These are phyloP conservation scores for Dendrocalamus latiflorus DNA, from an alignment of 202 grass and related monocot genomes.

Conservation along the genomic window DNA sequence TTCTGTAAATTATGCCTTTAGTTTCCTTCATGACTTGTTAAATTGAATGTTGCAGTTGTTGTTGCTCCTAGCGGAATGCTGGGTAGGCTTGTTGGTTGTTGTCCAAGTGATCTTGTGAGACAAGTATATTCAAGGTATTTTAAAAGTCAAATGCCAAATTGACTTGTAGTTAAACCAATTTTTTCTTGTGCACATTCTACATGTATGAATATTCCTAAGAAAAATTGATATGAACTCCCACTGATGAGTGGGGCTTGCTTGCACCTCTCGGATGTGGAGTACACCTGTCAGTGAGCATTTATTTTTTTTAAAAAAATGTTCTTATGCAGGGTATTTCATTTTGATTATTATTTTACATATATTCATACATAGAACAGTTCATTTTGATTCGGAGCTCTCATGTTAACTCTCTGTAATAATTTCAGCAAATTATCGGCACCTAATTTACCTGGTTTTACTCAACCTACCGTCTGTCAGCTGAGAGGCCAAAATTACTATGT, in stretches of 20 bases:
- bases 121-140: slow-evolving; percentile 93
- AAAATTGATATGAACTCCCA: not conserved
- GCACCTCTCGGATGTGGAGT: not conserved
- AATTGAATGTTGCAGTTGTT: slow-evolving; percentile 68
- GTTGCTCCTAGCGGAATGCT: slow-evolving; percentile 97
- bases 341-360: slow-evolving; percentile 19
- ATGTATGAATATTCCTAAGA: not conserved
- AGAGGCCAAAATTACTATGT: slow-evolving; percentile 96
- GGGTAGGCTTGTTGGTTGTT: slow-evolving; percentile 92
- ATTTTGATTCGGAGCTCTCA: slow-evolving; percentile 23
- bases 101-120: slow-evolving; percentile 93
- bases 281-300: not conserved
- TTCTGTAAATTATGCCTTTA: slow-evolving; percentile 20
- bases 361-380: slow-evolving; percentile 6
- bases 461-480: slow-evolving; percentile 62
- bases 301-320: slow-evolving; percentile 2
- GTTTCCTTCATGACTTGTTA: slow-evolving; percentile 28
- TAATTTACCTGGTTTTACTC: slow-evolving; percentile 65
- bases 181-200: slow-evolving; percentile 4
- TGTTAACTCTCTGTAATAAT: slow-evolving; percentile 42
- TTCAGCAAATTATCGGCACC: slow-evolving; percentile 71
- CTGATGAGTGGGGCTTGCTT: slow-evolving; percentile 13
- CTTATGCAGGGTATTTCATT: slow-evolving; percentile 12
- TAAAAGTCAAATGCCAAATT: not conserved
- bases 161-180: not conserved